Conservation (phyloP, 306 rosid genomes). For the Clitoria ternatea region DNA sequence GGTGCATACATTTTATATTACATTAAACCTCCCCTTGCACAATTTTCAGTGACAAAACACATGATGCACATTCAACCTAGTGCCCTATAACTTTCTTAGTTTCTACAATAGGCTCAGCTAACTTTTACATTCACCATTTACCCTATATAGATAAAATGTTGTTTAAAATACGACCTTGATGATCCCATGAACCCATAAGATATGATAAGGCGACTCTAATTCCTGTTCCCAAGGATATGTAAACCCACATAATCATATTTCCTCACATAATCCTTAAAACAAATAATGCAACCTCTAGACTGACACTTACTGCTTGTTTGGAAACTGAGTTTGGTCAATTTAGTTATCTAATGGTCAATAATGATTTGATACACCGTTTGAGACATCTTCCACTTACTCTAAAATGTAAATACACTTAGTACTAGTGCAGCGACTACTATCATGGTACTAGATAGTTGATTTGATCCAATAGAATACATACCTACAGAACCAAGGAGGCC, state of each 20-base stretch:
- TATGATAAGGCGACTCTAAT: neutral
- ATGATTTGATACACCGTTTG: too few species aligned
- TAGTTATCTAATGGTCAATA: too few species aligned
- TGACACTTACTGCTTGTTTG: too few species aligned
- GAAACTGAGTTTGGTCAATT: too few species aligned
- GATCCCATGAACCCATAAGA: constrained; percentile 8
- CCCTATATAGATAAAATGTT: neutral
- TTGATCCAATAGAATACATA: constrained; percentile 19
- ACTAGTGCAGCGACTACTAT: neutral
- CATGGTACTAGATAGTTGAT: neutral
- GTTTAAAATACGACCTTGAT: neutral
- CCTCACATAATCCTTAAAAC: neutral
- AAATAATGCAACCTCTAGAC: neutral
- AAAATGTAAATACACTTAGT: neutral
- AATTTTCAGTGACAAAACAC: neutral
- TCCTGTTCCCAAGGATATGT: neutral
- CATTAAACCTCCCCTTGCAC: neutral
- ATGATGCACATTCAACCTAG: neutral
- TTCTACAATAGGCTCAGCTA: neutral
- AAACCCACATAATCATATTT: neutral
- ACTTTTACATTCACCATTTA: neutral
- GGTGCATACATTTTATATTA: neutral
- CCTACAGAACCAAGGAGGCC: constrained; percentile 97
- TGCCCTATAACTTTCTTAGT: constrained; percentile 4
- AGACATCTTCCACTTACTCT: constrained; percentile 13